Base-by-base conservation (phyloP, 345 rosid genomes). In the Sonneratia alba region DNA sequence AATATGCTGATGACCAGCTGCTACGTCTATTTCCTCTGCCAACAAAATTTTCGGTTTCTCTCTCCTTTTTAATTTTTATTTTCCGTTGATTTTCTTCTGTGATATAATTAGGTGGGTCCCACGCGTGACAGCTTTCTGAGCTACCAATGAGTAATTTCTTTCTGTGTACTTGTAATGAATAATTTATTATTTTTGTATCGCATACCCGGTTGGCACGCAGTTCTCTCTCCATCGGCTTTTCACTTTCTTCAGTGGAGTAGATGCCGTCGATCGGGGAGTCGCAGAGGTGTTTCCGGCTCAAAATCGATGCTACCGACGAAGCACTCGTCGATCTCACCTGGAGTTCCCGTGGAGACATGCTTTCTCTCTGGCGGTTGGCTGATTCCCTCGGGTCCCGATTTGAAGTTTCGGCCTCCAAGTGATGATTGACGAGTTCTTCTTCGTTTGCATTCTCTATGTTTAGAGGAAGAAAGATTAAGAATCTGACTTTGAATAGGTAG, bases 261-360 rank as follows among this genome's bases (percentile, higher is more conserved):
- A 51, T 18, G 57, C 57, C 57, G 57, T 1, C 49, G 49, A n/a
- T n/a, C n/a, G 21, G 51, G 56, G 49, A 56, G 62, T 27, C 3
- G 62, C 27, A 7, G 62, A 21, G 62, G 62, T n/a, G 27, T n/a
- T 21, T 56, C 27, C 7, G 27, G 9, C 62, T 56, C 62, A 56
- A 56, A 56, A 21, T 56, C 62, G 6, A 56, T 56, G 62, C 56
- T 18, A 51, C 62, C 62, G 62, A 56, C 62, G 62, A n/a, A 56
- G 62, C 27, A 56, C 62, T 56, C 27, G 27, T 56, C 57, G 15
- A 51, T 56, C 62, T n/a, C 62, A n/a, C 62, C 3, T 21, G 10
- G 9, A 51, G 21, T 15, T 18, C 21, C 24, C 62, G 21, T 9
- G 19, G 57, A 16, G 57, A 51, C 57, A 56, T 7, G 62, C 62